These are phyloP conservation scores for Penstemon davidsonii DNA, from an alignment of 257 asterid genomes.

Conservation along the genomic window DNA sequence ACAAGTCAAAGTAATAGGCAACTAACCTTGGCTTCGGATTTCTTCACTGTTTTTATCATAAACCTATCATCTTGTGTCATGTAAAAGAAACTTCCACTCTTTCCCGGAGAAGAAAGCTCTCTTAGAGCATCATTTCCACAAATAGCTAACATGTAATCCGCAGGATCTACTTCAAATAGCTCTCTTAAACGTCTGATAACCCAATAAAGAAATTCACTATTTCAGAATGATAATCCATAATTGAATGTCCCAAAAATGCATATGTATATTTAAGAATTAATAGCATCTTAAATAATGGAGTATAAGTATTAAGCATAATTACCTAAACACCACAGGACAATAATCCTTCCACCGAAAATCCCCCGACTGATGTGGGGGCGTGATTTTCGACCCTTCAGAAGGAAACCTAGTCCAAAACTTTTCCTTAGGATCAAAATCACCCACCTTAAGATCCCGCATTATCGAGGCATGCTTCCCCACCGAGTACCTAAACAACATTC, in stretches of 20 bases:
- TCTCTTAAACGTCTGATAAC: constrained; percentile 53
- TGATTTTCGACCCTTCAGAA: constrained; percentile 57
- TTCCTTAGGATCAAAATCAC: constrained; percentile 67
- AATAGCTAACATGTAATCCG: constrained; percentile 70
- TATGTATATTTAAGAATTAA: neutral
- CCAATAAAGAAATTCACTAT: constrained; percentile 22
- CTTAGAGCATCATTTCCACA: constrained; percentile 67
- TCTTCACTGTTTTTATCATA: constrained; percentile 70
- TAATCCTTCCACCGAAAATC: constrained; percentile 86
- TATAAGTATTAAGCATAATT: neutral
- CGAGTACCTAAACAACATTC: constrained; percentile 45
- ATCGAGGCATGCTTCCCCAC: constrained; percentile 63
- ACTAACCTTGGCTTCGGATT: constrained; percentile 73
- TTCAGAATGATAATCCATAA: constrained; percentile 21
- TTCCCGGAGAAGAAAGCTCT: constrained; percentile 71
- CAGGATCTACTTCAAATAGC: constrained; percentile 67
- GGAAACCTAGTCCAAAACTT: constrained; percentile 71
- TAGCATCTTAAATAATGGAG: neutral
- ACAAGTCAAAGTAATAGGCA: constrained; percentile 26
- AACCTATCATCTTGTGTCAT: constrained; percentile 67
- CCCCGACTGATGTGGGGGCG: constrained; percentile 66
- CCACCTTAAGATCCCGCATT: constrained; percentile 41
- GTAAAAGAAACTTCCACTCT: constrained; percentile 73
- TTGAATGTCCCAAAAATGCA: neutral
- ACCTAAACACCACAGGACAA: constrained; percentile 74